Base-by-base conservation (phyloP, 1,284 basidiomycete genomes). In the Meira nashicola region DNA sequence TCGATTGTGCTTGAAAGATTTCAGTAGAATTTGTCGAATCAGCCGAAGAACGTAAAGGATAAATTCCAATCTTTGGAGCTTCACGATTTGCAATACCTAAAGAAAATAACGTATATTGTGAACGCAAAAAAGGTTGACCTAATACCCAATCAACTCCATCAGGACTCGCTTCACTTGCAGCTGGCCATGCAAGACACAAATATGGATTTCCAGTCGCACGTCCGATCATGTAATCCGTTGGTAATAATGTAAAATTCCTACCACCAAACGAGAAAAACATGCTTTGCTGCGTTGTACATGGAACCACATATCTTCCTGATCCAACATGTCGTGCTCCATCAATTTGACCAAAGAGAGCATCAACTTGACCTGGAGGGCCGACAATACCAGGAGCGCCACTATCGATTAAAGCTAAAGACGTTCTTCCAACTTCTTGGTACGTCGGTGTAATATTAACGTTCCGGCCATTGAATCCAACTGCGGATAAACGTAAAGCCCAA, bases 61-160 rank as follows among this genome's bases (percentile, higher is more conserved):
- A 69, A 15, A 69, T 43, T 0, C 67, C 67, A 11, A 69, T 54
- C 28, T 69, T 69, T 17, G 67, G 67, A 11, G 60, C 7, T 41
- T 69, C 67, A 7, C 39, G 25, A 12, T 57, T 49, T 25, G 67
- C 48, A 54, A 69, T 65, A 1, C 67, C 67, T 15, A 69, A 53
- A 9, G 86, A 89, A 81, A 85, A 92, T 50, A 92, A 82, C 3
- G 87, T 86, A 77, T 92, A 92, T 0, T 90, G 87, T 1, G 88
- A 87, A 50, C 86, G 83, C 59, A 93, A 75, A 78, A 92, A 92
- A 0, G 88, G 83, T 2, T 84, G 81, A n/a, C 89, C 89, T 82
- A 92, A 81, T 76, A 90, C 87, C 90, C 90, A 93, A 75, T 90
- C 89, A 46, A 92, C 84, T 2, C 89, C 90, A 76, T 90, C 87